Percentiles rank a stretch among this genome's conserved stretches.
Conservation (phyloP, 768 basidiomycete species). For the Boletales sp. region DNA sequence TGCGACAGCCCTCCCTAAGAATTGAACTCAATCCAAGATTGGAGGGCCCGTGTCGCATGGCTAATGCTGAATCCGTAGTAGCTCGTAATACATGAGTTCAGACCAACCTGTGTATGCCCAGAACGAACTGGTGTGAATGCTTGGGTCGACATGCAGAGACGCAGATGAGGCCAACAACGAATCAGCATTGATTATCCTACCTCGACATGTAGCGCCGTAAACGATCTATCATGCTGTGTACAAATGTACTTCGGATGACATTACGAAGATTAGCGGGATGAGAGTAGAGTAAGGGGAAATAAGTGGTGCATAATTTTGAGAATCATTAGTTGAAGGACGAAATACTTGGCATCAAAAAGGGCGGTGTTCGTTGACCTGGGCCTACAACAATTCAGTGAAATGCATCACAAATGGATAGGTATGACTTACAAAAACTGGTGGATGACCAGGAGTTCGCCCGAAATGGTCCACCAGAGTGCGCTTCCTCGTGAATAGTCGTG, state of each 20-base stretch:
- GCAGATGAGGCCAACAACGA: background rate
- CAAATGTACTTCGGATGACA: background rate
- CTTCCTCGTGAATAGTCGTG: conserved; percentile 2
- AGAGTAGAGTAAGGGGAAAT: background rate
- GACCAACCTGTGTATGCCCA: background rate
- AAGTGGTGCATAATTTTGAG: background rate
- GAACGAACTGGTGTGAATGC: background rate
- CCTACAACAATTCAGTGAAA: background rate
- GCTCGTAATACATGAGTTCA: background rate
- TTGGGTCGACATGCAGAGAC: background rate
- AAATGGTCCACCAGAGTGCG: background rate
- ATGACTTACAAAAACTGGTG: background rate
- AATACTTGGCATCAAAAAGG: background rate
- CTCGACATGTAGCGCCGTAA: background rate
- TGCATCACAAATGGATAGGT: background rate
- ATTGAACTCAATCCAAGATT: too few species aligned
- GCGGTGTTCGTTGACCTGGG: background rate
- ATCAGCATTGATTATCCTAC: conserved; percentile 7
- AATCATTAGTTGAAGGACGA: background rate
- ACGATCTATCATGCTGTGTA: background rate
- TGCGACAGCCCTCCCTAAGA: too few species aligned
- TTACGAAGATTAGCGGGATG: background rate
- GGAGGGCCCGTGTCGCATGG: too few species aligned
- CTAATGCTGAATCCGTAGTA: background rate
- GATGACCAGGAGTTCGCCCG: background rate